phyloP scores from a whole-genome alignment of 352 stramenopile species.

The Phytophthora gonapodyides region DNA sequence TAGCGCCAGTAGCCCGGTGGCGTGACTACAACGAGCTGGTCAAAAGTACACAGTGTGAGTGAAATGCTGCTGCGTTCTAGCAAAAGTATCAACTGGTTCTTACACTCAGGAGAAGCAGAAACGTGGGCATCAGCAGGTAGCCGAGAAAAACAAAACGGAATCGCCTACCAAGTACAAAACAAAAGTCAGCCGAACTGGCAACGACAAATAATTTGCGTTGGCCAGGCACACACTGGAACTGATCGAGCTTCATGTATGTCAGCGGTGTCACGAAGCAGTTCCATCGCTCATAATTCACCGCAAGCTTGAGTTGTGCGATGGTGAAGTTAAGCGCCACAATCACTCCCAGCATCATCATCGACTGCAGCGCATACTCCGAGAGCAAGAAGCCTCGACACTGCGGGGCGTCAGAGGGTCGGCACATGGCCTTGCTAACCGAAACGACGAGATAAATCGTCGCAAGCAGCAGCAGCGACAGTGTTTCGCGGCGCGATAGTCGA shows the following conservation, averaged over 20 bases:
- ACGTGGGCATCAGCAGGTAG: constrained; percentile 63
- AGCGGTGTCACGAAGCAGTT: constrained; percentile 60
- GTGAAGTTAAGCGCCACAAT: constrained; percentile 75
- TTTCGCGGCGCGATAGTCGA: constrained; percentile 46
- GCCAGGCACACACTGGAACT: constrained; percentile 50
- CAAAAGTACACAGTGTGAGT: background rate
- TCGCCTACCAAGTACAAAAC: constrained; percentile 28
- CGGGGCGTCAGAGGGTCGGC: constrained; percentile 38
- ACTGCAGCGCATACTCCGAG: constrained; percentile 68
- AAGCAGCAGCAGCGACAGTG: constrained; percentile 37
- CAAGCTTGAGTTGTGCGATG: constrained; percentile 53
- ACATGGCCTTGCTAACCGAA: constrained; percentile 51
- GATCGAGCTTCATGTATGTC: constrained; percentile 75
- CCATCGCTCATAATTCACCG: constrained; percentile 58
- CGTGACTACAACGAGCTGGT: constrained; percentile 61
- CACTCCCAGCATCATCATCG: constrained; percentile 65
- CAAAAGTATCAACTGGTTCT: background rate
- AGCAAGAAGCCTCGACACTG: constrained; percentile 68
- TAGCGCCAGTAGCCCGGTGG: constrained; percentile 61
- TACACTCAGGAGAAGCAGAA: constrained; percentile 62
- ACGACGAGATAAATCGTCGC: constrained; percentile 50
- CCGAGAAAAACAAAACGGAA: constrained; percentile 63
- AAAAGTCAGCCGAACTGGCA: background rate
- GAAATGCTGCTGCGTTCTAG: background rate
- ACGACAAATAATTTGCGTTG: background rate